Evolutionary conservation across 768 basidiomycete genomes (phyloP).

Genomic region (Xanthoconium stramineum): DNA sequence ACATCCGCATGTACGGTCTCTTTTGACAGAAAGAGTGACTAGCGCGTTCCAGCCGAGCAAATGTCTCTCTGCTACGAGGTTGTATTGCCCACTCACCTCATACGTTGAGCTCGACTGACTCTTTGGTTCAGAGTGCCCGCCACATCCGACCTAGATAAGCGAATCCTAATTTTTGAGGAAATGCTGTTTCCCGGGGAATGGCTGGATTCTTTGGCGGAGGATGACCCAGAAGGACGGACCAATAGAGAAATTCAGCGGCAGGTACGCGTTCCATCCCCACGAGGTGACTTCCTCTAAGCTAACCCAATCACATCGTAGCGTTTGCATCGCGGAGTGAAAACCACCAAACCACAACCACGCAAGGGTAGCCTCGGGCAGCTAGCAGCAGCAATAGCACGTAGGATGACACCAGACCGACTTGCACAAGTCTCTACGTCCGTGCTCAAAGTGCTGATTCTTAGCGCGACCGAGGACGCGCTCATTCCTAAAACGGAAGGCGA

Average conservation of each 20-base stretch:
- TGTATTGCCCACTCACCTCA: not conserved
- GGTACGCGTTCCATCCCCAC: conserved; percentile 33
- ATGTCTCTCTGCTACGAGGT: conserved; percentile 35
- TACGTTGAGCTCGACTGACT: conserved; percentile 1
- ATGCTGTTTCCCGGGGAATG: conserved; percentile 63
- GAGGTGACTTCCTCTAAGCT: no score
- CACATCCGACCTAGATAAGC: conserved; percentile 42
- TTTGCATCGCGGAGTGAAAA: conserved; percentile 42
- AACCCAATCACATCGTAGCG: no score
- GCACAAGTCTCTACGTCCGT: conserved; percentile 48
- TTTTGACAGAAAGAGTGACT: not conserved
- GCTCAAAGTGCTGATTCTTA: conserved; percentile 65
- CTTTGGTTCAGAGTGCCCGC: conserved; percentile 31
- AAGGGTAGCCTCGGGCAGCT: conserved; percentile 70
- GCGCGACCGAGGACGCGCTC: conserved; percentile 64
- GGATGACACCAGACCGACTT: conserved; percentile 49
- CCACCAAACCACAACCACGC: conserved; percentile 57
- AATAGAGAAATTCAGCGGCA: conserved; percentile 59
- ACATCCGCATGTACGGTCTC: conserved; percentile 17
- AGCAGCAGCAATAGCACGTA: conserved; percentile 62
- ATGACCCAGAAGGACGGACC: conserved; percentile 55
- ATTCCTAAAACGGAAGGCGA: conserved; percentile 50
- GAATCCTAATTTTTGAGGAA: conserved; percentile 47
- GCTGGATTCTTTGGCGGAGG: conserved; percentile 52
- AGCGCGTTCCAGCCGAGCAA: conserved; percentile 37